Evolutionary conservation across 2,329 filamentous ascomycete species (phyloP).

Genomic region (Bipolaris zeicola): DNA sequence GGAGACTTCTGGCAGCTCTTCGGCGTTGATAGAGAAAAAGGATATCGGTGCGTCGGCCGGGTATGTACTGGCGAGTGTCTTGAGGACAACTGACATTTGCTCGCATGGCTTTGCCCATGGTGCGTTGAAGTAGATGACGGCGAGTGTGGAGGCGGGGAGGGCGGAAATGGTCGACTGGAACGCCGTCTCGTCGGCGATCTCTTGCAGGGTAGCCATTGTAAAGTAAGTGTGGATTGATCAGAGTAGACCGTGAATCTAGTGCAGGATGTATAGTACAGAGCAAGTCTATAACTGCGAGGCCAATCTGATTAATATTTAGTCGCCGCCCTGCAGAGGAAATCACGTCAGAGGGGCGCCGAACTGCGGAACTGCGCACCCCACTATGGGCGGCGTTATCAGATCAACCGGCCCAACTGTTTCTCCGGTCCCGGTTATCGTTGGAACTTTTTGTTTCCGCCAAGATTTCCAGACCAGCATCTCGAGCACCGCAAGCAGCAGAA

Average conservation of each 20-base stretch:
- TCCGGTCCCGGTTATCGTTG: constrained; percentile 12
- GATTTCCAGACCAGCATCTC: constrained; percentile 23
- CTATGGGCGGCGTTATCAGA: constrained; percentile 18
- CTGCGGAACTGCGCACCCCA: constrained; percentile 10
- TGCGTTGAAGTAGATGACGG: constrained; percentile 92
- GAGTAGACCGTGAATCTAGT: not conserved
- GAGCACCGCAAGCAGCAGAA: constrained; percentile 4
- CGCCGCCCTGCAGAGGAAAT: constrained; percentile 12
- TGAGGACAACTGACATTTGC: constrained; percentile 88
- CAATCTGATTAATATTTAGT: constrained; percentile 15
- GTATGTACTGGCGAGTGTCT: constrained; percentile 85
- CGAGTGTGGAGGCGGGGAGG: constrained; percentile 73
- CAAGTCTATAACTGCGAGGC: not conserved
- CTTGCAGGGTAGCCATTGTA: constrained; percentile 64
- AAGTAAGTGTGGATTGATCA: not conserved
- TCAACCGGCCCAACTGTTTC: constrained; percentile 16
- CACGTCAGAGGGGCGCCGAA: constrained; percentile 19
- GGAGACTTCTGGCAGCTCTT: constrained; percentile 89
- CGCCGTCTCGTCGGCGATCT: constrained; percentile 74
- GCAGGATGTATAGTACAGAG: not conserved
- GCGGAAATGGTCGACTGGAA: constrained; percentile 72
- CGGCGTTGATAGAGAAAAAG: constrained; percentile 92
- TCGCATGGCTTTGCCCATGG: constrained; percentile 96
- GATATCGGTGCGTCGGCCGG: constrained; percentile 71
- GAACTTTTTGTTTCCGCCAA: constrained; percentile 27